phyloP scores from a whole-genome alignment of 2,329 filamentous ascomycete species.

The Ophiostoma angusticollis region DNA sequence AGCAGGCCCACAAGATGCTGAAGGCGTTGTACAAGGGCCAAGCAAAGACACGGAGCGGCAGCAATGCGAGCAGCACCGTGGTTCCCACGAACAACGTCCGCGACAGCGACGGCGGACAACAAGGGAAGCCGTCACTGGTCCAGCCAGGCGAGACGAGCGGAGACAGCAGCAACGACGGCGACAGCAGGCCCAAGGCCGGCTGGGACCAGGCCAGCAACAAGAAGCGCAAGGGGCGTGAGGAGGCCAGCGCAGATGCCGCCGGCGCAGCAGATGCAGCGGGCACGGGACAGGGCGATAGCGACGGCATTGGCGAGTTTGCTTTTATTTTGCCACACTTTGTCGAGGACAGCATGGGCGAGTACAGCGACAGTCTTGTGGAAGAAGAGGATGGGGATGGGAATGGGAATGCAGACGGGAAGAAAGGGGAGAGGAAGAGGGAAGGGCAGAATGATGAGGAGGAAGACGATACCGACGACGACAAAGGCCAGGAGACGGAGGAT shows the following conservation, averaged over 20 bases:
- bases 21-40: conserved; percentile 1
- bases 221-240: neutral
- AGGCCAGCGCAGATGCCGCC: no score
- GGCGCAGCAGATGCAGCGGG: no score
- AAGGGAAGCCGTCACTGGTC: neutral
- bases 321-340: neutral
- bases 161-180: neutral
- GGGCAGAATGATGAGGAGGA: neutral
- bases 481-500: no score
- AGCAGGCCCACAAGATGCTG: neutral
- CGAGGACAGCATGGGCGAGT: neutral
- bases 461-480: neutral
- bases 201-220: conserved; percentile 1
- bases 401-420: no score
- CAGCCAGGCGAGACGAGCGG: neutral
- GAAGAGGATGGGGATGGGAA: no score
- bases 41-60: neutral
- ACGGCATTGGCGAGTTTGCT: neutral
- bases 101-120: neutral
- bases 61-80: neutral
- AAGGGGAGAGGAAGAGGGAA: neutral
- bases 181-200: no score
- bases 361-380: no score
- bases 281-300: no score
- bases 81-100: conserved; percentile 2